These are phyloP conservation scores for Diphasiastrum complanatum DNA, from an alignment of 83 land plant species.

Conservation along the genomic window DNA sequence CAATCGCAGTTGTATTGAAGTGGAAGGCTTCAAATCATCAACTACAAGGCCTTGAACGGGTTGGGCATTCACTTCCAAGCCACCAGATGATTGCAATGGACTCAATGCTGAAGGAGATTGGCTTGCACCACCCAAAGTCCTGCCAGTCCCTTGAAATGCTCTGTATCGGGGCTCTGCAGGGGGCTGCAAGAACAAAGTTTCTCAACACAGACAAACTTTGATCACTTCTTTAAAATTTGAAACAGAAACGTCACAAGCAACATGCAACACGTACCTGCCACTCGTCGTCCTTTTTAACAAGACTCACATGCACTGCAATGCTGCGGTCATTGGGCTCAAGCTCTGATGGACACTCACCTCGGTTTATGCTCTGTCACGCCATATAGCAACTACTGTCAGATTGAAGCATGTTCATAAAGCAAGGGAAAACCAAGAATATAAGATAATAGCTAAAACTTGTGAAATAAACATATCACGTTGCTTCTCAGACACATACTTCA, in stretches of 20 bases:
- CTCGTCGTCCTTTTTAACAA: constrained; percentile 60
- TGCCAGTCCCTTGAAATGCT: constrained; percentile 79
- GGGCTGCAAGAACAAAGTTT: constrained; percentile 8
- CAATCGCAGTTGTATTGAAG: constrained; percentile 84
- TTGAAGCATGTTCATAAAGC: background rate
- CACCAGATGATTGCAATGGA: constrained; percentile 17
- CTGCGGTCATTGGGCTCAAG: constrained; percentile 65
- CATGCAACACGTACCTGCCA: constrained; percentile 47
- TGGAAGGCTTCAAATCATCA: constrained; percentile 58
- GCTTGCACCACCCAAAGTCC: constrained; percentile 65
- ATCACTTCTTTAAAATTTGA: background rate
- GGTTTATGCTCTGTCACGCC: constrained; percentile 76
- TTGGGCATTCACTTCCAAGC: constrained; percentile 21
- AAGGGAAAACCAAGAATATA: background rate
- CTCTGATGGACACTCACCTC: constrained; percentile 78
- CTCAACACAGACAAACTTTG: background rate
- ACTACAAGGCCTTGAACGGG: constrained; percentile 56
- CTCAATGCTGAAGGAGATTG: constrained; percentile 20
- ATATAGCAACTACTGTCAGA: background rate
- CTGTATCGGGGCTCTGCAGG: constrained; percentile 44
- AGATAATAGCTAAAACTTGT: no score
- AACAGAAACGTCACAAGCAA: background rate
- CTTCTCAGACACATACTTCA: no score
- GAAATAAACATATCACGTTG: no score
- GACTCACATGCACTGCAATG: constrained; percentile 56